Evolutionary conservation across 1,284 basidiomycete genomes (phyloP).

Genomic region (Leccinum pachyderme): DNA sequence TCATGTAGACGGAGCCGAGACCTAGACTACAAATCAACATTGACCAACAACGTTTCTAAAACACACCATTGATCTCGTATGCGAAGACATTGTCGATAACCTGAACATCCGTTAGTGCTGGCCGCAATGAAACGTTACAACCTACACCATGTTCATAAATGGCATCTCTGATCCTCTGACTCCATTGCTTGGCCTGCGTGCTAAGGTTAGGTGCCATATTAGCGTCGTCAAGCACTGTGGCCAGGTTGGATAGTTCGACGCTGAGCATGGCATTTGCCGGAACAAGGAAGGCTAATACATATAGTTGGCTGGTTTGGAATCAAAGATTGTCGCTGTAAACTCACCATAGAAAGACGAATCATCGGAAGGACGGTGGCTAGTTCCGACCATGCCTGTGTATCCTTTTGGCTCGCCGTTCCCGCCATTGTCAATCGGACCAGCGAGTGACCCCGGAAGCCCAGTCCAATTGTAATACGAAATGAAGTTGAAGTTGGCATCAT

Average conservation of each 20-base stretch:
- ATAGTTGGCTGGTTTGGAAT: slow-evolving; percentile 1
- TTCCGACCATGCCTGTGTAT: slow-evolving; percentile 65
- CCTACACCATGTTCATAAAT: slow-evolving; percentile 63
- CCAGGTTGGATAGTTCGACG: slow-evolving; percentile 64
- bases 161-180: slow-evolving; percentile 56
- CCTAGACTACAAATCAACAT: slow-evolving; percentile 34
- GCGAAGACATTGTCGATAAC: slow-evolving; percentile 66
- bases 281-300: slow-evolving; percentile 58
- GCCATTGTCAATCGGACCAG: slow-evolving; percentile 60
- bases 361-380: slow-evolving; percentile 75
- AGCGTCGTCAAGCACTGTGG: slow-evolving; percentile 54
- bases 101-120: slow-evolving; percentile 32
- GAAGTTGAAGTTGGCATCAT: slow-evolving; percentile 67
- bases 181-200: slow-evolving; percentile 54
- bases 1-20: slow-evolving; percentile 67
- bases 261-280: slow-evolving; percentile 81
- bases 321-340: slow-evolving; percentile 12
- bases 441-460: slow-evolving; percentile 54
- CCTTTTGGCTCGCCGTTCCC: slow-evolving; percentile 71
- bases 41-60: neutral
- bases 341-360: slow-evolving; percentile 67
- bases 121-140: slow-evolving; percentile 1
- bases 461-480: slow-evolving; percentile 81
- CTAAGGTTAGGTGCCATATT: slow-evolving; percentile 51
- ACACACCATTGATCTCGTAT: slow-evolving; percentile 71